Evolutionary conservation across 331 rosid genomes (phyloP).

Genomic region (Prunus yedoensis): DNA sequence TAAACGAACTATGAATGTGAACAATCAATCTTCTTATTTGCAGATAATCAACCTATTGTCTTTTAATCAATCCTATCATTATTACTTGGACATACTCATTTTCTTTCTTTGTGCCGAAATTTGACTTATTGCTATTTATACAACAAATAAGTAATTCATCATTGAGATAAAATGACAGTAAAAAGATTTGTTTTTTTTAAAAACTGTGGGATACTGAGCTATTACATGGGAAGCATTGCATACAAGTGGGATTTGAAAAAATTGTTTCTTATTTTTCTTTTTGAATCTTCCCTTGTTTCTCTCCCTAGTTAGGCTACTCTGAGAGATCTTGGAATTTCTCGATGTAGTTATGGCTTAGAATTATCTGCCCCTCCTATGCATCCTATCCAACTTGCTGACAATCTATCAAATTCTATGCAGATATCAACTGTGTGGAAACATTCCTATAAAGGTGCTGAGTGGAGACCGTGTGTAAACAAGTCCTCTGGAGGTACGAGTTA

Average conservation of each 20-base stretch:
- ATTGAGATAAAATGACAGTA: not conserved
- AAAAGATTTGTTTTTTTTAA: not conserved
- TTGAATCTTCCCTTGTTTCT: not conserved
- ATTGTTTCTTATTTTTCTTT: not conserved
- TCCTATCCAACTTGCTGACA: constrained; percentile 25
- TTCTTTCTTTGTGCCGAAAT: not conserved
- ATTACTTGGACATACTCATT: not conserved
- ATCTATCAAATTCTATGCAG: constrained; percentile 46
- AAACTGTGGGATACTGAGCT: not conserved
- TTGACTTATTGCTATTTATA: not conserved
- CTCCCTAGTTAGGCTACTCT: not conserved
- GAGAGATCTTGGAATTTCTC: constrained; percentile 2
- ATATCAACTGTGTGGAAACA: constrained; percentile 86
- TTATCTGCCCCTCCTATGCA: constrained; percentile 6
- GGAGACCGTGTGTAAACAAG: constrained; percentile 74
- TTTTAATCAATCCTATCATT: not conserved
- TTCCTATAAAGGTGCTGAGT: constrained; percentile 67
- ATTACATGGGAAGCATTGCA: not conserved
- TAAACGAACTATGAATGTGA: not conserved
- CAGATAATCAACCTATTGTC: not conserved
- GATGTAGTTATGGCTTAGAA: not conserved
- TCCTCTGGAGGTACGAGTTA: constrained; percentile 66
- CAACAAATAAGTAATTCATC: not conserved
- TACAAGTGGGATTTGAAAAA: not conserved
- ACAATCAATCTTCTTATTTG: not conserved